A percentile compares a stretch with the other conserved stretches of the same genome.
phyloP scores from a whole-genome alignment of 345 rosid genomes.

The Linum usitatissimum region DNA sequence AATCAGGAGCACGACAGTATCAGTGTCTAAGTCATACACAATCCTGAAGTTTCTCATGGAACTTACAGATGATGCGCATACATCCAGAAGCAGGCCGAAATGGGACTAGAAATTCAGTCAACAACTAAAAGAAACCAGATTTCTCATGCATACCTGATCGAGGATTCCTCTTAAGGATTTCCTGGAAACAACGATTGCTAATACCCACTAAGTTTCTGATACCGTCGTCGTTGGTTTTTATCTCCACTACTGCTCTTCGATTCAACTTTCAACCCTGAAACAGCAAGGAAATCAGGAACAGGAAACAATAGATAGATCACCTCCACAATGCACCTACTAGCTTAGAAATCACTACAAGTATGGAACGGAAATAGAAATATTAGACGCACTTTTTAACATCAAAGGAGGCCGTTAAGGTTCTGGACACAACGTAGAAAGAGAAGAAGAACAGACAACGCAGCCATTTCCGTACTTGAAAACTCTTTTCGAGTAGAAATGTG shows the following conservation, averaged over 20 bases:
- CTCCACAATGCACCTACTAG: not conserved
- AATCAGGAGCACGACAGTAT: not conserved
- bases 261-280: not conserved
- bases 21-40: not conserved
- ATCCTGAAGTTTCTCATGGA: not conserved
- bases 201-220: not conserved
- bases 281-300: not conserved
- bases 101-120: not conserved
- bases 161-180: not conserved
- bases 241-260: not conserved
- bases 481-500: too few relatives aligned
- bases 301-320: not conserved
- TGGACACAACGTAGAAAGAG: too few relatives aligned
- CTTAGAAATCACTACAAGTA: not conserved
- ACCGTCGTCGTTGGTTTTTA: not conserved
- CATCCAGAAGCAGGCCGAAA: not conserved
- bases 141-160: not conserved
- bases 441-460: too few relatives aligned
- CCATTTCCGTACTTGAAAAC: too few relatives aligned
- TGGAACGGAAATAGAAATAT: not conserved
- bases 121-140: not conserved
- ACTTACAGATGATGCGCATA: not conserved
- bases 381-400: too few relatives aligned
- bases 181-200: not conserved
- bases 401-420: too few relatives aligned